Evolutionary conservation across 208 protist species (phyloP), one percentile per base, ranked within the genome.

Genomic region (Acanthamoeba royreba): DNA sequence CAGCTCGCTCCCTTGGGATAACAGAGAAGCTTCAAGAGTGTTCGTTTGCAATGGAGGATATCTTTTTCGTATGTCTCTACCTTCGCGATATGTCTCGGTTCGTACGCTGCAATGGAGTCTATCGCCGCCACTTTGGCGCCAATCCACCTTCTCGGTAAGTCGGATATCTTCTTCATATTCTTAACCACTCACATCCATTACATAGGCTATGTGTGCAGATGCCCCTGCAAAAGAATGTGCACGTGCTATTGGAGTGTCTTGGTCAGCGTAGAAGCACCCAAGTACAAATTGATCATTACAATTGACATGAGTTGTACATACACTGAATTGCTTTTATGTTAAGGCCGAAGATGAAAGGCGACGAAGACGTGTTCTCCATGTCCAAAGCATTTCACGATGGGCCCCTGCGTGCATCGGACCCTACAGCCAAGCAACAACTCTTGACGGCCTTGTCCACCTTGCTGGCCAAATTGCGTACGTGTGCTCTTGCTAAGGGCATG

Each of bases 331-430:
- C 22, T n/a, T 9, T n/a, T 35, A 40, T 58, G 31, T 17, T 13
- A 49, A 7, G 81, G 33, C 25, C 38, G 52, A 61, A 25, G 19
- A 45, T 35, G 83, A 45, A 40, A 42, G 52, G 4, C 28, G 38
- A 17, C 47, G 83, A 3, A 13, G 69, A 25, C 40, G 43, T 7
- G 90, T 66, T n/a, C 72, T 93, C 19, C 90, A 93, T 52, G 90
- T 93, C n/a, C 90, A 93, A 19, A 87, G 66, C 74, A 93, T 93
- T 25, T 93, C 90, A 28, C 53, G 72, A 3, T 93, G 90, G 90
- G 90, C 90, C 17, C 46, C 66, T 25, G 90, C 90, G 4, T 93
- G 90, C 53, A 93, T 93, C 40, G 90, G 81, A n/a, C 90, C 90
- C 66, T 93, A 93, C 72, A 93, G 90, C 46, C 90, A 93, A 86